Percentiles rank a stretch among this genome's conserved stretches.
phyloP scores from a whole-genome alignment of 2,329 filamentous ascomycete species.

The Dryadomyces quercus-mongolicae region DNA sequence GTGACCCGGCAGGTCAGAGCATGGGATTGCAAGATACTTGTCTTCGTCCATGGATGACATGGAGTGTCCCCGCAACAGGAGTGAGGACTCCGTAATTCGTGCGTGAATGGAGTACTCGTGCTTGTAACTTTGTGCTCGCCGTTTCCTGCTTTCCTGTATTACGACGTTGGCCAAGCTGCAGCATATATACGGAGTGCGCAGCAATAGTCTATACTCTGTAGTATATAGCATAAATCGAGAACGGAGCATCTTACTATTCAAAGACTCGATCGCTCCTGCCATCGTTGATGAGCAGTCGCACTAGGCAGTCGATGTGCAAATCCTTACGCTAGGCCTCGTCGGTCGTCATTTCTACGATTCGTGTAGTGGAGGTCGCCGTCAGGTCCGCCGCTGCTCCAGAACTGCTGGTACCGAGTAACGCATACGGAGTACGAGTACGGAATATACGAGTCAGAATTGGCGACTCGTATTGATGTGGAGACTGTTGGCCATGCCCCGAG shows the following conservation, averaged over 20 bases:
- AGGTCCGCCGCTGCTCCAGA: background rate
- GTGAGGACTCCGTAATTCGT: too few relatives aligned
- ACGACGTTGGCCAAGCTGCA: too few relatives aligned
- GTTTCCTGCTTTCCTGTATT: too few relatives aligned
- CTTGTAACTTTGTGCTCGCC: too few relatives aligned
- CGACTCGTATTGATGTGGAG: background rate
- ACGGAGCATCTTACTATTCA: background rate
- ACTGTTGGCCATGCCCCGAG: background rate
- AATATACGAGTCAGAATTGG: background rate
- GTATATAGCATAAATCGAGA: background rate
- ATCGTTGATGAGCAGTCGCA: conserved; percentile 4
- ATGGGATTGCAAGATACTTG: too few relatives aligned
- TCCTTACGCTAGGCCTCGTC: conserved; percentile 7
- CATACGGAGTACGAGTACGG: background rate
- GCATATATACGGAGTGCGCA: background rate
- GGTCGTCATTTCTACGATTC: background rate
- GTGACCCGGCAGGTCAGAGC: background rate
- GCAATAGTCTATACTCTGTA: too few relatives aligned
- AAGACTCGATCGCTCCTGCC: background rate
- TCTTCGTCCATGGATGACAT: too few relatives aligned
- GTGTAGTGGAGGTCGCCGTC: too few relatives aligned
- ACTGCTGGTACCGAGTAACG: background rate
- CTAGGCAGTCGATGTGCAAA: conserved; percentile 6
- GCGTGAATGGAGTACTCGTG: too few relatives aligned
- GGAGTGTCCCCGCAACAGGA: too few relatives aligned